Evolutionary conservation across 306 rosid genomes (phyloP), one percentile per base, ranked within the genome.

Genomic region (Sphenostylis stenocarpa): DNA sequence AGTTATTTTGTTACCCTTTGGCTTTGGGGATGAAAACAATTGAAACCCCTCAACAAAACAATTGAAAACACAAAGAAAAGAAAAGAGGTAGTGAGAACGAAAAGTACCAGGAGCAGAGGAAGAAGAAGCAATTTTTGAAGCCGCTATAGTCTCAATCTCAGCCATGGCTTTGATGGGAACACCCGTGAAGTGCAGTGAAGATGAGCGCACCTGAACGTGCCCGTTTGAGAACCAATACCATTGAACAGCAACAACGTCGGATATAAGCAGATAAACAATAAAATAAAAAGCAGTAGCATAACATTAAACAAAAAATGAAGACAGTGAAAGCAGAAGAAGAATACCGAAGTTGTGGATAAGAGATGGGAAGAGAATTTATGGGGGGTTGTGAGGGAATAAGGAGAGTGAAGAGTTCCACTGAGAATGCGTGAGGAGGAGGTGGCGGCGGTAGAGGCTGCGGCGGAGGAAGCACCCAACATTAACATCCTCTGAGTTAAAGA

Each of bases 151-250:
- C 20, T 81, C 85, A 36, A 73, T 70, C 6, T 88, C 78, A 21
- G 96, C 88, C 96, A 94, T 90, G 60, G 91, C 90, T 81, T 72
- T 86, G 82, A 90, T 76, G 38, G 86, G 77, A 33, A 71, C 13
- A 53, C 70, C 82, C 73, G 78, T 73, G 58, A 80, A 76, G 44
- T 49, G 79, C 58, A 77, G 71, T 31, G 83, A 72, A 44, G 82
- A 77, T 1, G 81, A 77, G 57, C 56, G 76, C 63, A 76, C 56
- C 74, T 82, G 83, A 56, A 44, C 58, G 47, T 26, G 49, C 14
- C 58, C 81, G 67, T 70, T 49, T 45, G 58, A 70, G 67, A 78
- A 74, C 69, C 80, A 84, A 43, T 15, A 31, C 16, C 43, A 38
- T 4, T 16, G 49, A 73, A 19, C 24, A 75, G 44, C 15, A 52